Base-by-base conservation (phyloP, 768 basidiomycete species). In the Collybia mongolica region DNA sequence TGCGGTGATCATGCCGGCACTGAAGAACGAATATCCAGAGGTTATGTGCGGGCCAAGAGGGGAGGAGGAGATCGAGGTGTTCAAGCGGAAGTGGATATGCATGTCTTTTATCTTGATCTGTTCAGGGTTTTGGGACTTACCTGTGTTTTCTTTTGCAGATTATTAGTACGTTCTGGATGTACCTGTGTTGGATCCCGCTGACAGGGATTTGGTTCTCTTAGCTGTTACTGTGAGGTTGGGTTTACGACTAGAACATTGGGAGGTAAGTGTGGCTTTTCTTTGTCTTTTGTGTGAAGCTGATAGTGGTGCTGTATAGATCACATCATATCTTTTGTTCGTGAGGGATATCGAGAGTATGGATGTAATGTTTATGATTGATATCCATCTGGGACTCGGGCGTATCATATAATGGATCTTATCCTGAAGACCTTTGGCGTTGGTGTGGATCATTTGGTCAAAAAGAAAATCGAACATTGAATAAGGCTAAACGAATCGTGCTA, bases 21-120 rank as follows among this genome's bases (percentile, higher is more conserved):
- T 90, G 47, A 70, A 73, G 58, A 66, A 69, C 15, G 83, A 88
- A 58, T 81, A 87, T 56, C 82, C 81, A 0, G 74, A 75, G 15
- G 72, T 82, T 49, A 81, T 82, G 72, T 67, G 66, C 40, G 70
- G 72, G 9, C 58, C 58, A 11, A 57, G 67, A 19, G 77, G 74
- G 8, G 66, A 62, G 37, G 69, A 73, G 44, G 88, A 87, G 61
- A 76, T 87, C 40, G 83, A 86, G 59, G 83, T 89, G 23, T 92
- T 92, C 67, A 80, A 79, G 61, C 65, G 86, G 49, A 88, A 87
- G 63, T 87, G 86, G 85, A 76, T 81, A 59, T 88, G 82, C 85
- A 56, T 65, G 80, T 14, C 42, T 42, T 20, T 37, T 37, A 7
- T 52, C 20, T 42, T 8, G 35, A n/a, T 19, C 49, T 39, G 26